A percentile compares a stretch with the other conserved stretches of the same genome.
These are phyloP conservation scores for Sisymbrium altissimum DNA, from an alignment of 345 rosid species.

Conservation along the genomic window DNA sequence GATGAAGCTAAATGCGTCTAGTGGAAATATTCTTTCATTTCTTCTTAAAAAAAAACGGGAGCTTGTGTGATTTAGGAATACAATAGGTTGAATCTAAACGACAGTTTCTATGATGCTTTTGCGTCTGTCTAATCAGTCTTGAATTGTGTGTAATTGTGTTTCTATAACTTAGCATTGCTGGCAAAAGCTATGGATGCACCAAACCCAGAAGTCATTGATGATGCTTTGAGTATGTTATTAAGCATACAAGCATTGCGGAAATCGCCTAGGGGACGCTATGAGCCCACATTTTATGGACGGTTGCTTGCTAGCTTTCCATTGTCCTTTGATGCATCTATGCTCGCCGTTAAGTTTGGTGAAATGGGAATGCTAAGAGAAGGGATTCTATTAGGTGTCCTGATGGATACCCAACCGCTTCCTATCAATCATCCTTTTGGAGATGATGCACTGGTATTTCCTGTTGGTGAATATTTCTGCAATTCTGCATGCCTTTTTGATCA, in stretches of 20 bases:
- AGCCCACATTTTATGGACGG: constrained; percentile 88
- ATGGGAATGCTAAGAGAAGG: constrained; percentile 85
- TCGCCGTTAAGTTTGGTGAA: constrained; percentile 78
- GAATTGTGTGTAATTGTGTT: constrained; percentile 11
- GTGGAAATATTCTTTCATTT: constrained; percentile 4
- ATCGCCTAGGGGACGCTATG: constrained; percentile 62
- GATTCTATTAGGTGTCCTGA: constrained; percentile 74
- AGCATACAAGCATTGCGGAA: constrained; percentile 53
- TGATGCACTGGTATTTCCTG: constrained; percentile 57
- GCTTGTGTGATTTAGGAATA: constrained; percentile 1
- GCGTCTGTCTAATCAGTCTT: neutral
- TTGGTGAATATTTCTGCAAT: constrained; percentile 14
- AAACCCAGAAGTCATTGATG: constrained; percentile 61
- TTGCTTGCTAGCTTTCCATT: constrained; percentile 80
- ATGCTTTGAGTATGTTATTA: constrained; percentile 66
- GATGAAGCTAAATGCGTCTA: constrained; percentile 9
- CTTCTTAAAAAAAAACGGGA: neutral
- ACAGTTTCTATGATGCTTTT: neutral
- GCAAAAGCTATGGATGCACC: constrained; percentile 93
- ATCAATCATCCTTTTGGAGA: constrained; percentile 82
- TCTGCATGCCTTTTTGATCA: constrained; percentile 13
- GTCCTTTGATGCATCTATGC: constrained; percentile 77
- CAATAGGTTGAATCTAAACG: neutral
- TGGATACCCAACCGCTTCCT: constrained; percentile 81
- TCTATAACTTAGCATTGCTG: constrained; percentile 55